These are phyloP conservation scores for Aspergillus asperescens DNA, from an alignment of 495 filamentous ascomycete genomes.

Conservation along the genomic window DNA sequence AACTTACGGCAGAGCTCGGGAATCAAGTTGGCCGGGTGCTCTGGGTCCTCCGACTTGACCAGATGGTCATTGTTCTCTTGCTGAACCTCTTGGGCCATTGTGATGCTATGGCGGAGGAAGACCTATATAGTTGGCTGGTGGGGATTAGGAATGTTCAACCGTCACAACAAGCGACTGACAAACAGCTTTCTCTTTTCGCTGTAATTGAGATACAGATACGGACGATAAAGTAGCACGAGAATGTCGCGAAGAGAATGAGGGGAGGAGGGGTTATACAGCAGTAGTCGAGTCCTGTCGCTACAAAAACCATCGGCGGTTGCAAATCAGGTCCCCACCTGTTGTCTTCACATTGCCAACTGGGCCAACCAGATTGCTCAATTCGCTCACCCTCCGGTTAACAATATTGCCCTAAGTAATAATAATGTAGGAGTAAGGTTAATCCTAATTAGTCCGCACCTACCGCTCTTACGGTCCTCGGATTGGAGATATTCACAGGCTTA, in stretches of 20 bases:
- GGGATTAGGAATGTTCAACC: neutral
- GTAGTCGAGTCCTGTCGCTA: neutral
- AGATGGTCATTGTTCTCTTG: constrained; percentile 64
- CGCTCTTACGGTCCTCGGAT: too few relatives aligned
- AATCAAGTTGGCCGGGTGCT: constrained; percentile 93
- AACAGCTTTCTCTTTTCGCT: neutral
- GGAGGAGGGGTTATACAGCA: constrained; percentile 11
- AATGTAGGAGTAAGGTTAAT: too few relatives aligned
- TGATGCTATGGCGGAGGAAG: neutral
- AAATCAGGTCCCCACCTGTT: constrained; percentile 7
- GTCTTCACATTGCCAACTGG: neutral
- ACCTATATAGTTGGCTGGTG: neutral
- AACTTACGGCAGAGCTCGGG: constrained; percentile 88
- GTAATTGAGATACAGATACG: neutral
- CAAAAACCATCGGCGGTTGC: constrained; percentile 6
- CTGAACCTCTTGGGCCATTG: constrained; percentile 26
- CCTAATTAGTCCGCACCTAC: too few relatives aligned
- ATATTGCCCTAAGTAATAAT: neutral
- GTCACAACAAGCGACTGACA: neutral
- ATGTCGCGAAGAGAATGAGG: neutral
- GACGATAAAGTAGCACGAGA: neutral
- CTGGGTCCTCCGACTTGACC: constrained; percentile 53
- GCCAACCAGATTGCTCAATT: constrained; percentile 5
- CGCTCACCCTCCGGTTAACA: neutral
- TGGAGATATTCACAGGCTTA: too few relatives aligned